These are phyloP conservation scores for Podaxis sp. DNA, from an alignment of 768 basidiomycete genomes.

Conservation along the genomic window DNA sequence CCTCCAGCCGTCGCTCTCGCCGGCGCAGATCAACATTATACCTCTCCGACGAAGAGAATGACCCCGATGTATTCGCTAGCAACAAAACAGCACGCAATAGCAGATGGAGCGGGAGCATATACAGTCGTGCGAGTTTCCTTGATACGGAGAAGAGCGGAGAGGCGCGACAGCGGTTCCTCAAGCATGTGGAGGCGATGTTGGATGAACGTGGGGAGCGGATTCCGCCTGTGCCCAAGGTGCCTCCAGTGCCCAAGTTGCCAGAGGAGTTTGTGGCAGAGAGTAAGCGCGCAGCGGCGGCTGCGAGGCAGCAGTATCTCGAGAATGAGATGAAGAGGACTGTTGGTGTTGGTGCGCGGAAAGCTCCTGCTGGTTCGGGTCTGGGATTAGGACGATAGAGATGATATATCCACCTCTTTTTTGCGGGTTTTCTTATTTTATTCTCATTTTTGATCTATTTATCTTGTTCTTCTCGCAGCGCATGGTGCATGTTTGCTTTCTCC, in stretches of 20 bases:
- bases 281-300: background rate
- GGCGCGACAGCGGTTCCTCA: slow-evolving; percentile 47
- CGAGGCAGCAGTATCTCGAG: slow-evolving; percentile 6
- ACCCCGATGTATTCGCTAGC: background rate
- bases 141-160: slow-evolving; percentile 51
- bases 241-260: slow-evolving; percentile 22
- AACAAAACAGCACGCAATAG: slow-evolving; percentile 18
- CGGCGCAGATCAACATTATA: slow-evolving; percentile 1
- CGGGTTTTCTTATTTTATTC: background rate
- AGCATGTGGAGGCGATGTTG: slow-evolving; percentile 53
- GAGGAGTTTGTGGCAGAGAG: slow-evolving; percentile 15
- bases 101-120: slow-evolving; percentile 45
- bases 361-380: slow-evolving; percentile 10
- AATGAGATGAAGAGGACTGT: slow-evolving; percentile 8
- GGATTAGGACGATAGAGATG: background rate
- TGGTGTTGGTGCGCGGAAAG: slow-evolving; percentile 7
- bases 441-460: background rate
- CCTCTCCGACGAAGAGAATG: slow-evolving; percentile 1
- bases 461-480: background rate
- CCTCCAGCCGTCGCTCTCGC: background rate
- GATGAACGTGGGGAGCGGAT: slow-evolving; percentile 30
- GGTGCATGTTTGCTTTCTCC: background rate
- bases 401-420: background rate
- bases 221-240: slow-evolving; percentile 18
- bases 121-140: slow-evolving; percentile 51